phyloP scores from a whole-genome alignment of 2,329 filamentous ascomycete species.

The Lasiodiplodia sp. region DNA sequence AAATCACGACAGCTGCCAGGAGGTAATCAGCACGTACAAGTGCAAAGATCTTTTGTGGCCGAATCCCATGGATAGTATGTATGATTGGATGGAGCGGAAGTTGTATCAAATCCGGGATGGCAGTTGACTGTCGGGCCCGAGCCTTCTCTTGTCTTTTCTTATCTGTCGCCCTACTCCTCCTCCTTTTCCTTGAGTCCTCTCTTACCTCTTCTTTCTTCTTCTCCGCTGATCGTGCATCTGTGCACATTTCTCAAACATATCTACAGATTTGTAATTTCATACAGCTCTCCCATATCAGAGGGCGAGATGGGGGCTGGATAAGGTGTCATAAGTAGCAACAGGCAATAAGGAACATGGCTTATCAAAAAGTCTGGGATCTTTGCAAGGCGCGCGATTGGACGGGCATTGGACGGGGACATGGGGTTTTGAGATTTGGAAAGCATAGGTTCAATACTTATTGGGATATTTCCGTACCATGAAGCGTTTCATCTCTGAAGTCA shows the following conservation, averaged over 20 bases:
- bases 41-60: not conserved
- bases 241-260: not conserved
- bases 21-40: not conserved
- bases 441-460: not conserved
- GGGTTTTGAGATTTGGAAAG: constrained; percentile 1
- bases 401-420: not conserved
- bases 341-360: not conserved
- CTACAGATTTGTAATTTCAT: constrained; percentile 15
- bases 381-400: constrained; percentile 4
- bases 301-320: not conserved
- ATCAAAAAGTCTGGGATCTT: constrained; percentile 9
- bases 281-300: not conserved
- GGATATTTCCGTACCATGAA: not conserved
- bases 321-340: not conserved
- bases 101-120: not conserved
- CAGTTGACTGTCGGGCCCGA: not conserved
- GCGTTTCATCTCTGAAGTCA: not conserved
- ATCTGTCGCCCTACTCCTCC: not conserved
- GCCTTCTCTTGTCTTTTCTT: not conserved
- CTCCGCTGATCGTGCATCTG: not conserved
- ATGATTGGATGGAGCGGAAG: constrained; percentile 6
- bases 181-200: constrained; percentile 2
- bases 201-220: not conserved
- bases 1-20: not conserved
- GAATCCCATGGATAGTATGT: constrained; percentile 8